A percentile compares a stretch with the other conserved stretches of the same genome.
Evolutionary conservation across 768 basidiomycete genomes (phyloP).

Genomic region (Lepiota brunneoincarnata): DNA sequence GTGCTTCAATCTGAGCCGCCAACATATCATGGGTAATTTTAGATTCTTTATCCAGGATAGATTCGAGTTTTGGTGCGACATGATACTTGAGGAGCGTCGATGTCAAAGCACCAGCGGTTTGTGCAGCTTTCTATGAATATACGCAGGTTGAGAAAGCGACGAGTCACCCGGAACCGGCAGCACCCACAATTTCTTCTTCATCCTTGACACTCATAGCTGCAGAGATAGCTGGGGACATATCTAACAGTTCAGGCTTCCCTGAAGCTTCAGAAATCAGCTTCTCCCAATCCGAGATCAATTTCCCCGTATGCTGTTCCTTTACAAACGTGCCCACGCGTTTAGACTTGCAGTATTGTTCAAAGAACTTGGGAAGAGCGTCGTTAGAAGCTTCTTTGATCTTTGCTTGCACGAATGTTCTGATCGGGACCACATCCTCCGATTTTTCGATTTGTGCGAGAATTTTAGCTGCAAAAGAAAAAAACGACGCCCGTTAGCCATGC

Average conservation of each 20-base stretch:
- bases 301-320: constrained; percentile 86
- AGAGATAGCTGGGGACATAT: constrained; percentile 76
- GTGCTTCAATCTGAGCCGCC: constrained; percentile 80
- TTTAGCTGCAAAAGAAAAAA: constrained; percentile 55
- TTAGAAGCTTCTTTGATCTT: constrained; percentile 77
- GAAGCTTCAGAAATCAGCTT: constrained; percentile 51
- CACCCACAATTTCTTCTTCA: constrained; percentile 81
- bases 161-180: not conserved
- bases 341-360: constrained; percentile 56
- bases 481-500: constrained; percentile 7
- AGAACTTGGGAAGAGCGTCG: constrained; percentile 70
- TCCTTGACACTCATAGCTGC: constrained; percentile 86
- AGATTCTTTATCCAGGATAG: constrained; percentile 87
- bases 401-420: constrained; percentile 77
- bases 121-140: constrained; percentile 64
- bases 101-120: constrained; percentile 73
- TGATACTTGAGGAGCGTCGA: constrained; percentile 84
- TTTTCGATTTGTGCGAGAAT: constrained; percentile 77
- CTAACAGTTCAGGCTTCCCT: constrained; percentile 70
- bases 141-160: not conserved
- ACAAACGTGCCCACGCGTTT: constrained; percentile 69
- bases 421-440: constrained; percentile 49
- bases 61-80: constrained; percentile 84
- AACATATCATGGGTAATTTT: constrained; percentile 89
- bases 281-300: constrained; percentile 86